These are phyloP conservation scores for Pseudomonodictys pantanalensis DNA, from an alignment of 495 filamentous ascomycete species.

Conservation along the genomic window DNA sequence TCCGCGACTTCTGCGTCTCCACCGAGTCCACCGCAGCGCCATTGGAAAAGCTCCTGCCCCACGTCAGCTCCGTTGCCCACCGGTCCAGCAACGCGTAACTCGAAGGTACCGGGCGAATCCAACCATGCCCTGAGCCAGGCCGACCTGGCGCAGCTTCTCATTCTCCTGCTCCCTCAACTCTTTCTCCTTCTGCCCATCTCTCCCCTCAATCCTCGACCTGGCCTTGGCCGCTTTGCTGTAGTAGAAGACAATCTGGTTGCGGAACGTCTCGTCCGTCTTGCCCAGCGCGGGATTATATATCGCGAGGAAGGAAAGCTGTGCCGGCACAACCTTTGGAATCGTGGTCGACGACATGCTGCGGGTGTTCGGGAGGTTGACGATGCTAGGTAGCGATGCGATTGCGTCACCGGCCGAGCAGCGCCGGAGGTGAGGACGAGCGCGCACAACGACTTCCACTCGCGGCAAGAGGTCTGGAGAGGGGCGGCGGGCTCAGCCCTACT, in stretches of 20 bases:
- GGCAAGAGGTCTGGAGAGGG: too few relatives aligned
- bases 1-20: constrained; percentile 83
- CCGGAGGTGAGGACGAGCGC: neutral
- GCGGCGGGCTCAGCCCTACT: too few relatives aligned
- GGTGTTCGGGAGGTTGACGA: constrained; percentile 6
- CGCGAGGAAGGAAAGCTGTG: constrained; percentile 80
- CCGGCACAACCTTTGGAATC: constrained; percentile 57
- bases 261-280: constrained; percentile 78
- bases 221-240: constrained; percentile 59
- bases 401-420: constrained; percentile 5
- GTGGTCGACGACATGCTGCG: constrained; percentile 22
- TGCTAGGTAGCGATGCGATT: neutral
- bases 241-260: constrained; percentile 91
- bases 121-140: constrained; percentile 96
- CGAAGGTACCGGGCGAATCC: constrained; percentile 70
- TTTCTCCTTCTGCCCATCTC: constrained; percentile 12
- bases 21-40: constrained; percentile 74
- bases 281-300: constrained; percentile 95
- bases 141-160: constrained; percentile 83
- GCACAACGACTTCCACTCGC: too few relatives aligned
- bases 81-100: constrained; percentile 8
- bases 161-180: constrained; percentile 64
- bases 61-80: constrained; percentile 5
- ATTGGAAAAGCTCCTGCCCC: constrained; percentile 68
- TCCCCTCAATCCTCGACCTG: constrained; percentile 28